Conservation (phyloP, 2,329 filamentous ascomycete species). For the Boeremia lycopersici region DNA sequence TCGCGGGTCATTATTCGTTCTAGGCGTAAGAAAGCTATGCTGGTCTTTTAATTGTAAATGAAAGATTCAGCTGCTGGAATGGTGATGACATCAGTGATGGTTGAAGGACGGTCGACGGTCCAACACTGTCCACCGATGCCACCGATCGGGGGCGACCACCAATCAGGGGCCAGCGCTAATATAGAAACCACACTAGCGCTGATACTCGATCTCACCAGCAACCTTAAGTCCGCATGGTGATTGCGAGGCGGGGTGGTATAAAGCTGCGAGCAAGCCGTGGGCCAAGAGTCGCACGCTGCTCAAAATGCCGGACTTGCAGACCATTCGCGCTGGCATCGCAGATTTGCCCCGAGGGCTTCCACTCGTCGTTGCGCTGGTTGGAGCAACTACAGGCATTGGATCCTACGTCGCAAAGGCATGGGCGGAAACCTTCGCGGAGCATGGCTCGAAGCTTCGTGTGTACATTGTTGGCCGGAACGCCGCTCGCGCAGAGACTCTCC, state of each 20-base stretch:
- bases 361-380: conserved; percentile 28
- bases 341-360: conserved; percentile 24
- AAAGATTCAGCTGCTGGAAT: no score
- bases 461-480: conserved; percentile 53
- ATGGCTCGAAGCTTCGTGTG: conserved; percentile 40
- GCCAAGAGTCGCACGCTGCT: background rate
- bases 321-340: conserved; percentile 22
- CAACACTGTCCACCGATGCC: background rate
- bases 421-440: conserved; percentile 21
- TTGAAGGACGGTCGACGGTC: background rate
- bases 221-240: background rate
- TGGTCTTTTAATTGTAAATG: no score
- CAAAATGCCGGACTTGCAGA: conserved; percentile 24
- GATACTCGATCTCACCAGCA: background rate
- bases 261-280: background rate
- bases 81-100: no score
- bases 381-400: conserved; percentile 36
- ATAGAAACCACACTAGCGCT: background rate
- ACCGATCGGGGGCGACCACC: background rate
- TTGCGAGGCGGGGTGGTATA: background rate
- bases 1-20: no score
- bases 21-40: no score
- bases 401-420: conserved; percentile 29
- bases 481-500: conserved; percentile 32
- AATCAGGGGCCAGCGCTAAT: background rate